Conservation (phyloP, 1,284 basidiomycete genomes). For the Moniliella sp. region DNA sequence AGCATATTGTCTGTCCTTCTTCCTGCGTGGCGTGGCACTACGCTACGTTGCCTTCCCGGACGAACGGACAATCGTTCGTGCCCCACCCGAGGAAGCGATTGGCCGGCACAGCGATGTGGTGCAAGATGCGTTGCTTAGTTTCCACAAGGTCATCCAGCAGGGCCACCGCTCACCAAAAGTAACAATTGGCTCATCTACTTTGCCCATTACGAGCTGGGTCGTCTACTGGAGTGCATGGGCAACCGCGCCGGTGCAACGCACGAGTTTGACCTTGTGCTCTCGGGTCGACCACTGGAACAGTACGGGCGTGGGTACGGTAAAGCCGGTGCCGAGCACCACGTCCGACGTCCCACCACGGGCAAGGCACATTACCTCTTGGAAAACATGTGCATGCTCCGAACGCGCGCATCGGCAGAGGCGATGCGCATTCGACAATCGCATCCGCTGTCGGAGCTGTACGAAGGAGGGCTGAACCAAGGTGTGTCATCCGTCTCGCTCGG, state of each 20-base stretch:
- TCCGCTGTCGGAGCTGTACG: too few relatives aligned
- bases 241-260: constrained; percentile 42
- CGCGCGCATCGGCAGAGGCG: constrained; percentile 24
- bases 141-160: constrained; percentile 49
- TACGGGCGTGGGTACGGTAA: too few relatives aligned
- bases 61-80: constrained; percentile 33
- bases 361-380: constrained; percentile 28
- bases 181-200: constrained; percentile 36
- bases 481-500: too few relatives aligned
- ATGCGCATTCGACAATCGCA: constrained; percentile 14
- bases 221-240: constrained; percentile 47
- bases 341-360: constrained; percentile 10
- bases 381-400: constrained; percentile 28
- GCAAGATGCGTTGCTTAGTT: constrained; percentile 38
- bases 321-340: constrained; percentile 37
- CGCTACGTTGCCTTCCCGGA: constrained; percentile 63
- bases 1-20: constrained; percentile 50
- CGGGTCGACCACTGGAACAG: constrained; percentile 46
- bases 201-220: constrained; percentile 52
- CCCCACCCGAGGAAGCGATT: constrained; percentile 25
- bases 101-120: constrained; percentile 28
- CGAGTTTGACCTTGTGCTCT: constrained; percentile 51
- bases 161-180: constrained; percentile 48
- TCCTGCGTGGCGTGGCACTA: constrained; percentile 60
- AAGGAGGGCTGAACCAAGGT: too few relatives aligned